Base-by-base conservation (phyloP, 1,284 basidiomycete genomes). In the Schizopora paradoxa region DNA sequence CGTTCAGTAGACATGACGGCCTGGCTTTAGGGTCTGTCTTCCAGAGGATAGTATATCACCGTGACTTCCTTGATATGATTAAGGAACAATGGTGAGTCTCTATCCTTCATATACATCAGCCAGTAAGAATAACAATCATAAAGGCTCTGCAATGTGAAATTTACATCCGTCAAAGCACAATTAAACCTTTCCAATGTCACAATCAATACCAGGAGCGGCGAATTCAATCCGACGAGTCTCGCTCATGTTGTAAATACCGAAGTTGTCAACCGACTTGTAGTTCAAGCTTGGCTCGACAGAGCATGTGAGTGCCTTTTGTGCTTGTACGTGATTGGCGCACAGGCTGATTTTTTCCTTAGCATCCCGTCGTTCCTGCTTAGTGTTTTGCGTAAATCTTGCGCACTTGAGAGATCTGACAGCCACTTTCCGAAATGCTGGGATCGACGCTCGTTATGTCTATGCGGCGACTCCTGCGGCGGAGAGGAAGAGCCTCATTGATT, bases 11-110 rank as follows among this genome's bases (percentile, higher is more conserved):
- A 18, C 90, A 95, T 58, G 94, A 99, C 59, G 89, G 92, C 6
- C 70, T 95, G 2, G 89, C 92, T 0, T 74, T 99, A 5, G 83
- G 90, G 2, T 85, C 85, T 1, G 86, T 95, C 0, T 98, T 95
- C 56, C 80, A 97, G 59, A 73, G 77, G 42, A 95, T 98, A 48
- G 95, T 97, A 0, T 99, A 91, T 59, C 95, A 99, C 61, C 78
- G 82, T n/a, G 90, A 93, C 54, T 91, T 96, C 56, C 63, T 91
- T 18, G 80, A 89, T 41, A 96, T 98, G 93, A 90, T 99, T 50
- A 82, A 86, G 51, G 91, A 92, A 41, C 77, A 90, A 61, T 97
- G 93, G 93, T 84, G 56, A 49, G 70, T 58, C 4, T 7, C 40
- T 23, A 27, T 13, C 18, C 33, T 18, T 13, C n/a, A 36, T 38